phyloP scores from a whole-genome alignment of 1,284 basidiomycete species.

The Sparassis latifolia region DNA sequence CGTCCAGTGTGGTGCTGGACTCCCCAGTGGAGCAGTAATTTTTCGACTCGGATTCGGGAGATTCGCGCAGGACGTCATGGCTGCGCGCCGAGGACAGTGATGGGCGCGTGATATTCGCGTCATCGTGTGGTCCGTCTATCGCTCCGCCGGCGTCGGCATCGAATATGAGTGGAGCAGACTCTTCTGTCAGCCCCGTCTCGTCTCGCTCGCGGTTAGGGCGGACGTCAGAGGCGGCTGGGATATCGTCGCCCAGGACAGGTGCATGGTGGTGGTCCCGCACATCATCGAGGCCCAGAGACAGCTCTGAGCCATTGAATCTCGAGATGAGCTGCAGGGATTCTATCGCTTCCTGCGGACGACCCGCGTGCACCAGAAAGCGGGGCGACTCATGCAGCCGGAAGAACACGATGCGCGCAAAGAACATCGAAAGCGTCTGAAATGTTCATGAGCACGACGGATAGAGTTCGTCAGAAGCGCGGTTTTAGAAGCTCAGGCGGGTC shows the following conservation, averaged over 20 bases:
- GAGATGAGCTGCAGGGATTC: conserved; percentile 79
- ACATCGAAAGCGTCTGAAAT: conserved; percentile 78
- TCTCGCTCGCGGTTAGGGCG: background rate
- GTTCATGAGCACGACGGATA: background rate
- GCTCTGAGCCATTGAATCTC: conserved; percentile 71
- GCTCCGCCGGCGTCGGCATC: conserved; percentile 8
- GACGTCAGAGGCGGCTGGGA: background rate
- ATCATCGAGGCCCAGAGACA: conserved; percentile 64
- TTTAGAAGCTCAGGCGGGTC: background rate
- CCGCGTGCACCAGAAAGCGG: conserved; percentile 82
- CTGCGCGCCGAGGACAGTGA: conserved; percentile 11
- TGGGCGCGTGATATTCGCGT: conserved; percentile 2
- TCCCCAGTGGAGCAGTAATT: conserved; percentile 36
- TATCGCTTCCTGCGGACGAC: conserved; percentile 76
- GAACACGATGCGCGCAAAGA: conserved; percentile 79
- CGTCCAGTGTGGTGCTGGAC: conserved; percentile 31
- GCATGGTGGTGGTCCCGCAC: conserved; percentile 32
- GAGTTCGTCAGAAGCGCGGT: background rate
- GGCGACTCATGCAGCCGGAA: conserved; percentile 93
- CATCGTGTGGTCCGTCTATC: background rate
- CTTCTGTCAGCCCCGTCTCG: background rate
- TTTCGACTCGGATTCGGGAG: conserved; percentile 19
- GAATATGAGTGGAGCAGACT: conserved; percentile 7
- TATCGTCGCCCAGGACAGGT: background rate
- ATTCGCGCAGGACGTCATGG: conserved; percentile 12